Conservation (phyloP, 2,329 filamentous ascomycete species). For the Aspergillus sp. region DNA sequence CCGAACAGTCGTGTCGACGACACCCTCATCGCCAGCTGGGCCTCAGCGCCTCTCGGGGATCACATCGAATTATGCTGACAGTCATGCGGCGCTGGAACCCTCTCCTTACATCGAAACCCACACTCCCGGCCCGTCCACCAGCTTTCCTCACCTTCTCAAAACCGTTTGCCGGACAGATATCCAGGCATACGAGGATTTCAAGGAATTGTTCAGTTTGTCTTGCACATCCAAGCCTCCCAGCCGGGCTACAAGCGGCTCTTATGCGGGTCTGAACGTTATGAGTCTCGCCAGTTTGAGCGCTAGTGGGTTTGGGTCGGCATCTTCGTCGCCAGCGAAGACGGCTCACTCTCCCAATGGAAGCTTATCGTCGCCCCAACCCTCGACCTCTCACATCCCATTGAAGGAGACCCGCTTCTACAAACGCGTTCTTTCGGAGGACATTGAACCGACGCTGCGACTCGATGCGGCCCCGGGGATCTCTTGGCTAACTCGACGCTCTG, state of each 20-base stretch:
- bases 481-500: slow-evolving; percentile 85
- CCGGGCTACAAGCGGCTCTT: slow-evolving; percentile 70
- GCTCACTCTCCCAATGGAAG: slow-evolving; percentile 51
- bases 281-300: slow-evolving; percentile 47
- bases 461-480: slow-evolving; percentile 88
- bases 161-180: slow-evolving; percentile 82
- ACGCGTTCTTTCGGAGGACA: slow-evolving; percentile 80
- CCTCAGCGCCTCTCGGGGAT: slow-evolving; percentile 53
- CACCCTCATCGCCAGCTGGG: slow-evolving; percentile 77
- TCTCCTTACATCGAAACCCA: slow-evolving; percentile 51
- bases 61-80: slow-evolving; percentile 59
- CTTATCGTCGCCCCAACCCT: slow-evolving; percentile 40
- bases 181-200: slow-evolving; percentile 79
- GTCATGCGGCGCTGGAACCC: slow-evolving; percentile 51
- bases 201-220: slow-evolving; percentile 68
- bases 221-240: slow-evolving; percentile 61
- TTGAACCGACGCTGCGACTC: slow-evolving; percentile 87
- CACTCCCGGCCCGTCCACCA: slow-evolving; percentile 62
- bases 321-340: slow-evolving; percentile 59
- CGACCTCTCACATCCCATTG: slow-evolving; percentile 53
- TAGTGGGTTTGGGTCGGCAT: slow-evolving; percentile 54
- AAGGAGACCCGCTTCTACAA: slow-evolving; percentile 96
- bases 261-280: slow-evolving; percentile 61
- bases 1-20: slow-evolving; percentile 62
- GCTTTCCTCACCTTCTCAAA: slow-evolving; percentile 78